Conservation (phyloP, 2,329 filamentous ascomycete species). For the Myriosclerotinia curreyana region DNA sequence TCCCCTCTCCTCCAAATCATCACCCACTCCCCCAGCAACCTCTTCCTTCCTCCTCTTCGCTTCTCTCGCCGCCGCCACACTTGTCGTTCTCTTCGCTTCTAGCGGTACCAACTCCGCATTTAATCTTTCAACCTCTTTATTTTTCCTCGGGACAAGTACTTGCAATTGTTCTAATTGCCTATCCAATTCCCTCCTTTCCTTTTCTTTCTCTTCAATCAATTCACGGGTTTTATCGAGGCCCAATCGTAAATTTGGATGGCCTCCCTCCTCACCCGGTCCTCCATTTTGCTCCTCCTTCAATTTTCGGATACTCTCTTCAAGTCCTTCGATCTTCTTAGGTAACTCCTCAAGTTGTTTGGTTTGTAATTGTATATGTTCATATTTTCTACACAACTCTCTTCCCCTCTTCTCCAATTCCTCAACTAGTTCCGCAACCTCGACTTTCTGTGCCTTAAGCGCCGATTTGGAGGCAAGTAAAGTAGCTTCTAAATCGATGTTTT, state of each 20-base stretch:
- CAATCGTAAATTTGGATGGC: constrained; percentile 47
- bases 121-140: constrained; percentile 63
- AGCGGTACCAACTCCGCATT: constrained; percentile 65
- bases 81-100: constrained; percentile 63
- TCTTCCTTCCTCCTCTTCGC: constrained; percentile 66
- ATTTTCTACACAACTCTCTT: constrained; percentile 54
- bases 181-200: constrained; percentile 55
- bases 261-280: constrained; percentile 40
- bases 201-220: constrained; percentile 51
- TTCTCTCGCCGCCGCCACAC: constrained; percentile 65
- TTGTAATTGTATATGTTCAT: constrained; percentile 51
- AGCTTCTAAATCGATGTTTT: constrained; percentile 75
- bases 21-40: constrained; percentile 61
- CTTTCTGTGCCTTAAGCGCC: constrained; percentile 74
- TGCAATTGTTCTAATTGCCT: constrained; percentile 62
- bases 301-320: constrained; percentile 49
- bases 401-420: constrained; percentile 66
- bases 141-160: constrained; percentile 61
- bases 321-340: constrained; percentile 47
- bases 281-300: constrained; percentile 46
- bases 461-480: constrained; percentile 69
- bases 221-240: constrained; percentile 56
- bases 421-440: constrained; percentile 71
- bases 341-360: constrained; percentile 50
- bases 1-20: constrained; percentile 72